Percentiles rank a stretch among this genome's conserved stretches.
phyloP scores from a whole-genome alignment of 352 stramenopile genomes.

The Pilasporangium apinafurcum region DNA sequence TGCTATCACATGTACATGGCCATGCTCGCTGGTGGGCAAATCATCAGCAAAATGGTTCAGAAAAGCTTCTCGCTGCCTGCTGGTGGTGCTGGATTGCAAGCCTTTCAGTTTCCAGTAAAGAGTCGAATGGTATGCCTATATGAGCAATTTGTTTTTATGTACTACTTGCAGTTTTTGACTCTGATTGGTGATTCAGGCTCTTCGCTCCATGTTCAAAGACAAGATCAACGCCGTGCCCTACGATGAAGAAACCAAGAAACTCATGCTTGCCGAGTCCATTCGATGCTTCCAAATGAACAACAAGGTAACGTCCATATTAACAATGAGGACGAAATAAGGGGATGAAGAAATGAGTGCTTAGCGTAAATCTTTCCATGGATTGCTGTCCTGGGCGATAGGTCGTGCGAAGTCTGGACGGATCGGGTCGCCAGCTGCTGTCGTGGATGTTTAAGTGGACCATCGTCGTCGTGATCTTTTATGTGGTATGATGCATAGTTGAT shows the following conservation, averaged over 20 bases:
- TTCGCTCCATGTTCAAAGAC: slow-evolving; percentile 52
- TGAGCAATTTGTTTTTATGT: not conserved
- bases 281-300: slow-evolving; percentile 68
- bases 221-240: slow-evolving; percentile 36
- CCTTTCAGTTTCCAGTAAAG: slow-evolving; percentile 45
- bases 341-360: too few species aligned
- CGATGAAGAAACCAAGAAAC: slow-evolving; percentile 37
- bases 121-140: slow-evolving; percentile 27
- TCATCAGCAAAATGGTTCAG: slow-evolving; percentile 65
- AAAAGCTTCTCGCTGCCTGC: slow-evolving; percentile 36
- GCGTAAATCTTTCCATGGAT: too few species aligned
- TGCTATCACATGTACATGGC: slow-evolving; percentile 76
- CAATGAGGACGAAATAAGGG: not conserved
- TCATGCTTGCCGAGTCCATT: slow-evolving; percentile 46
- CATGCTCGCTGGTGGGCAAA: slow-evolving; percentile 50
- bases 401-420: slow-evolving; percentile 56
- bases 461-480: slow-evolving; percentile 36
- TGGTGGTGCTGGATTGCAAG: slow-evolving; percentile 37
- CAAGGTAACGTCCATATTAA: slow-evolving; percentile 24
- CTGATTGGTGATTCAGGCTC: slow-evolving; percentile 12
- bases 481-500: too few species aligned
- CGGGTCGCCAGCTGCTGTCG: slow-evolving; percentile 29
- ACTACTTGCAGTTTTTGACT: not conserved
- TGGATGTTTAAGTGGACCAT: slow-evolving; percentile 63
- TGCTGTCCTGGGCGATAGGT: too few species aligned